Evolutionary conservation across 2,329 filamentous ascomycete genomes (phyloP), one percentile per base, ranked within the genome.

Genomic region (Uncinocarpus reesii): DNA sequence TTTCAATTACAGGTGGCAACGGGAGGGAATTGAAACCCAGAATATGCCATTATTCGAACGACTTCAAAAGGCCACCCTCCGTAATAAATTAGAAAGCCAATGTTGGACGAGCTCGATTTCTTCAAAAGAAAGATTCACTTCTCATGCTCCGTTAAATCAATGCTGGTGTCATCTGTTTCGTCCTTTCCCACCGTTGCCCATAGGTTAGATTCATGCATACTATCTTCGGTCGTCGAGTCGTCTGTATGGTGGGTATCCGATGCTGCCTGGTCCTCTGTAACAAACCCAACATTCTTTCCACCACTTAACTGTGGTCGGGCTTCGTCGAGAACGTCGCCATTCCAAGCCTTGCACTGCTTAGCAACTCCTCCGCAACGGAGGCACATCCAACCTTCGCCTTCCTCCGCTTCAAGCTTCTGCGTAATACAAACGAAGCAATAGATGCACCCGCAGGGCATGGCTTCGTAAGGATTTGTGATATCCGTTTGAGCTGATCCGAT

Each of bases 361-460:
- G 94, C 80, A 16, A 83, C 64, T 60, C 86, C 84, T 15, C 89
- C 89, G 61, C 92, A 98, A 16, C 92, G 78, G 40, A 98, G 70
- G 67, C 92, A 98, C 8, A 80, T 77, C 87, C 89, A 95, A 2
- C 90, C 90, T 61, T 95, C 87, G 26, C 90, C 92, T 63, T 95
- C 90, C 66, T 96, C 90, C 4, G 83, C 80, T 65, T 95, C 90
- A 36, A 98, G 75, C 51, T 86, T 80, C 50, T 88, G 86, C 2
- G 89, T 87, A n/a, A 96, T 68, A 61, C 92, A 98, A 15, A 94
- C 86, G 62, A 93, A 98, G 67, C 92, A 98, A 69, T 96, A 98
- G 51, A 95, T 75, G 64, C 89, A 95, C 0, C 84, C 84, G 59
- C 92, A 98, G 0, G 87, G 83, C 2, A 89, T 78, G 0, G 88